phyloP scores from a whole-genome alignment of 75 land plant genomes.

The Ceratopteris richardii region DNA sequence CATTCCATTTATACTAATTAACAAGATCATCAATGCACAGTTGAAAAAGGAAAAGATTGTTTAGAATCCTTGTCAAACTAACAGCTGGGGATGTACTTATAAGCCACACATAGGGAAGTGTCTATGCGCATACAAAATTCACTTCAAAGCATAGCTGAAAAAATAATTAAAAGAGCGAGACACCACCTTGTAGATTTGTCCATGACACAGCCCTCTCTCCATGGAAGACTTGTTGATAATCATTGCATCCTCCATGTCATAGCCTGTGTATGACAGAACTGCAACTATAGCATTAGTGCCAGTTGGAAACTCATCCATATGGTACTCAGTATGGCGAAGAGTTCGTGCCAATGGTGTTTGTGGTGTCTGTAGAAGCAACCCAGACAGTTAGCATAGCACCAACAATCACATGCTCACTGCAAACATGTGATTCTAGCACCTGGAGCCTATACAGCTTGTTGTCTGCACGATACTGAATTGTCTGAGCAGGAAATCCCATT shows the following conservation, averaged over 20 bases:
- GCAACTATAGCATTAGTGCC: slow-evolving; percentile 99
- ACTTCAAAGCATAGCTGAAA: no score
- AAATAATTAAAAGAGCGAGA: no score
- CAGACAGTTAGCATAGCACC: background rate
- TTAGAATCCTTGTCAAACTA: no score
- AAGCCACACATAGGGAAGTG: no score
- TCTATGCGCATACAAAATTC: no score
- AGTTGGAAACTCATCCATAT: slow-evolving; percentile 85
- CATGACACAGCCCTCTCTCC: slow-evolving; percentile 89
- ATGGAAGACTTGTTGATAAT: slow-evolving; percentile 94
- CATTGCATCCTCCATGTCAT: slow-evolving; percentile 99
- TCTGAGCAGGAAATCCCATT: slow-evolving; percentile 85
- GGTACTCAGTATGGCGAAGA: slow-evolving; percentile 49
- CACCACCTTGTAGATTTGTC: slow-evolving; percentile 84
- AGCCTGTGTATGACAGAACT: slow-evolving; percentile 96
- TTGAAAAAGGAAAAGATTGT: no score
- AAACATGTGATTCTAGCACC: slow-evolving; percentile 38
- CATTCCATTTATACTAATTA: no score
- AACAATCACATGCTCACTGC: background rate
- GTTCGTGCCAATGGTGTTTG: slow-evolving; percentile 90
- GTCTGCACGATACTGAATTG: slow-evolving; percentile 64
- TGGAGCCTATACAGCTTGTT: slow-evolving; percentile 86
- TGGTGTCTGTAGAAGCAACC: slow-evolving; percentile 58
- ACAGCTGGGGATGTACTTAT: no score
- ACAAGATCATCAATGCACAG: no score